Base-by-base conservation (phyloP, 2,329 filamentous ascomycete genomes). In the Davidsoniella neocaledoniae region DNA sequence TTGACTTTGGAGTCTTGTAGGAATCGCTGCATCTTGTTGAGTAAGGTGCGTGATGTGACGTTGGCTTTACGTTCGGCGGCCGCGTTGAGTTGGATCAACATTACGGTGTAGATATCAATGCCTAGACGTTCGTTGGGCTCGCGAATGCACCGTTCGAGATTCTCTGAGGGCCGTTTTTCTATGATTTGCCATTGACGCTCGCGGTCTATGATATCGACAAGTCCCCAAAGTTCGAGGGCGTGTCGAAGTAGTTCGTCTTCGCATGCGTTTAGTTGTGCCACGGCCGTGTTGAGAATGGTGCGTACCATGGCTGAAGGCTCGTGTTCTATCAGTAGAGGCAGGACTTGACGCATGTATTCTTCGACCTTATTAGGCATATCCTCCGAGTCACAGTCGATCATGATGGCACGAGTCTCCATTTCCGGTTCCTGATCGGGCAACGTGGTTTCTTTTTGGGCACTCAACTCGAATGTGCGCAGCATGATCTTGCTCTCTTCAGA, bases 61-160 rank as follows among this genome's bases (percentile, higher is more conserved):
- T 74, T 74, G 7, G 77, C 77, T 57, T 78, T 79, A 51, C 76
- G 72, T 59, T 82, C 78, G 1, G 76, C 75, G 0, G 74, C 77
- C 1, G 77, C 77, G 46, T 76, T 77, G 42, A 82, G 68, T 60
- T 82, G 78, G 60, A 77, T 71, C 56, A 72, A 75, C 50, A 81
- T 73, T 53, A 76, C 76, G 38, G 71, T 74, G 58, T 77, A 81
- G 3, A 72, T 69, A 51, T 77, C 73, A 36, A 69, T 68, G 40
- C 76, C 70, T 6, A 68, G 68, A 38, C 71, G 69, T 42, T 60
- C 63, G 23, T 67, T 61, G 9, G 63, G 62, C 47, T 76, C 73
- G 38, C 69, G 70, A 52, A 78, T 72, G 55, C 64, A 65, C 14
- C 67, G 63, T 12, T 65, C 63, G 16, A 67, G 61, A 33, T 66